phyloP scores from a whole-genome alignment of 2,329 filamentous ascomycete genomes.

The Phyllosticta citribraziliensis region DNA sequence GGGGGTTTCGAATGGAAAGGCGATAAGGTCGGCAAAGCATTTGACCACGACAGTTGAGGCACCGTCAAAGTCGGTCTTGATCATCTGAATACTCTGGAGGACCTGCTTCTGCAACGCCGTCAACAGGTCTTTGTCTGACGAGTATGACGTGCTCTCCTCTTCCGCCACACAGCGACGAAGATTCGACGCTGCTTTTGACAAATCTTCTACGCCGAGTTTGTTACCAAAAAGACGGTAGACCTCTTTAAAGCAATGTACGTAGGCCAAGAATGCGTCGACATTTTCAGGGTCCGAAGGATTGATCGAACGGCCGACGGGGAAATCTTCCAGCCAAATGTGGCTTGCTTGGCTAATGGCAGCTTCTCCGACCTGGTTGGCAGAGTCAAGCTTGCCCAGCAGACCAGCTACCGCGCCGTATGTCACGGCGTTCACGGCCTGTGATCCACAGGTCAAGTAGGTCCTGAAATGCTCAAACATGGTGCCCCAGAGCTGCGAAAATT shows the following conservation, averaged over 20 bases:
- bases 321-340: slow-evolving; percentile 7
- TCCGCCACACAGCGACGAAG: slow-evolving; percentile 61
- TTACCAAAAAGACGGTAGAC: slow-evolving; percentile 66
- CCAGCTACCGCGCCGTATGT: slow-evolving; percentile 32
- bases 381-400: slow-evolving; percentile 26
- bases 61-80: slow-evolving; percentile 55
- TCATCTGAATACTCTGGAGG: slow-evolving; percentile 55
- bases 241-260: slow-evolving; percentile 64
- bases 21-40: slow-evolving; percentile 60
- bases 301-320: background rate
- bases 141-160: slow-evolving; percentile 58
- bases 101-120: slow-evolving; percentile 64
- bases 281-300: slow-evolving; percentile 36
- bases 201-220: slow-evolving; percentile 51
- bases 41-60: slow-evolving; percentile 59
- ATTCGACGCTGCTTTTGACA: slow-evolving; percentile 60
- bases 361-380: slow-evolving; percentile 16
- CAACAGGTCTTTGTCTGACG: slow-evolving; percentile 61
- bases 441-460: slow-evolving; percentile 31
- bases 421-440: slow-evolving; percentile 32
- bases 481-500: slow-evolving; percentile 66
- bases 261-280: slow-evolving; percentile 77
- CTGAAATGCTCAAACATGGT: slow-evolving; percentile 62
- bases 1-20: slow-evolving; percentile 53
- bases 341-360: slow-evolving; percentile 14